A percentile compares a stretch with the other conserved stretches of the same genome.
phyloP scores from a whole-genome alignment of 495 filamentous ascomycete genomes.

The Aspergillus campestris region DNA sequence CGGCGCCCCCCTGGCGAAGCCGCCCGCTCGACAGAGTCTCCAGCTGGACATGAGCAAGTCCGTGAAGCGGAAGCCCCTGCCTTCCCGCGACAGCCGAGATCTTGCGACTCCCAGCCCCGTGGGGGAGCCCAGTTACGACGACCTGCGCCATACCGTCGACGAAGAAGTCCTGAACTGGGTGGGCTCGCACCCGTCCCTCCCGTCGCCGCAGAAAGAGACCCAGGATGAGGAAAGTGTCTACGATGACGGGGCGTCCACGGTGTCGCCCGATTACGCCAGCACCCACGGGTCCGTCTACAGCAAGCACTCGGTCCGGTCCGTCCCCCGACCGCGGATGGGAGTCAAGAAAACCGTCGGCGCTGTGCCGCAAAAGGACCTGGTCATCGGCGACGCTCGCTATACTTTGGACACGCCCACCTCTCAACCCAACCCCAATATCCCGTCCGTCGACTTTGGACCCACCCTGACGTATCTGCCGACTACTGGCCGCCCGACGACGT shows the following conservation, averaged over 20 bases:
- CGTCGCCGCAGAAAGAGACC: slow-evolving; percentile 21
- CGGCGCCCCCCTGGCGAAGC: slow-evolving; percentile 15
- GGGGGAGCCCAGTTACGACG: slow-evolving; percentile 49
- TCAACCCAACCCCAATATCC: slow-evolving; percentile 47
- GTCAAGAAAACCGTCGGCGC: slow-evolving; percentile 74
- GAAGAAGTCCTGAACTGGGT: slow-evolving; percentile 52
- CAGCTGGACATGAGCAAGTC: slow-evolving; percentile 35
- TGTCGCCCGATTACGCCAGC: slow-evolving; percentile 60
- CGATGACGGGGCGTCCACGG: slow-evolving; percentile 36
- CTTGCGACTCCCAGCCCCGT: slow-evolving; percentile 6
- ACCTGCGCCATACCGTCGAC: slow-evolving; percentile 58
- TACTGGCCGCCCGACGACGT: slow-evolving; percentile 30
- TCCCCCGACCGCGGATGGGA: slow-evolving; percentile 69
- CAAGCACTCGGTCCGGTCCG: slow-evolving; percentile 45
- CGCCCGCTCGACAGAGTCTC: slow-evolving; percentile 25
- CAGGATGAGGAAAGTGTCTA: slow-evolving; percentile 41
- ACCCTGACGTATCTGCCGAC: slow-evolving; percentile 59
- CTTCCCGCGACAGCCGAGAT: slow-evolving; percentile 19
- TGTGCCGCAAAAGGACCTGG: slow-evolving; percentile 39
- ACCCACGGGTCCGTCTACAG: slow-evolving; percentile 58
- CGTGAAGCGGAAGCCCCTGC: slow-evolving; percentile 59
- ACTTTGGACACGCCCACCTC: slow-evolving; percentile 23
- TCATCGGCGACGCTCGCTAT: slow-evolving; percentile 57
- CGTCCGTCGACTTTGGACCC: slow-evolving; percentile 78
- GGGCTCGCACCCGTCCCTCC: slow-evolving; percentile 22